A percentile compares a stretch with the other conserved stretches of the same genome.
Evolutionary conservation across 169 alveolate genomes (phyloP).

Genomic region (Plasmodium gallinaceum): DNA sequence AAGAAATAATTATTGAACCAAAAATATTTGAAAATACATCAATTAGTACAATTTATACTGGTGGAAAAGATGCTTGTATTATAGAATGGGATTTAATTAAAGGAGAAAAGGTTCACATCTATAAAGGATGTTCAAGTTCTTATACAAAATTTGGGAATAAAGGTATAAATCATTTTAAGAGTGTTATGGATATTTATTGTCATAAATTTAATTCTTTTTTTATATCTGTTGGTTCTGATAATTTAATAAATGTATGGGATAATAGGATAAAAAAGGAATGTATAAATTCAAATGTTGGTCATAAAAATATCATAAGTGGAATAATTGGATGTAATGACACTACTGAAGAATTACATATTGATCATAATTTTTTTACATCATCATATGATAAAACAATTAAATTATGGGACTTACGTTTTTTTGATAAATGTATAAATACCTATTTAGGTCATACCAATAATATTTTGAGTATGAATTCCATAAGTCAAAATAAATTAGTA

Average conservation of each 20-base stretch:
- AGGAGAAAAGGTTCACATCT: conserved; percentile 68
- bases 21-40: conserved; percentile 51
- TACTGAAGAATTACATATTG: conserved; percentile 59
- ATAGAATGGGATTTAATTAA: conserved; percentile 58
- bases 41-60: conserved; percentile 55
- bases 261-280: conserved; percentile 37
- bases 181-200: conserved; percentile 68
- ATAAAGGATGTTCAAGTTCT: conserved; percentile 44
- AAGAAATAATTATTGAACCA: conserved; percentile 20
- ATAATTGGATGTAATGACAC: conserved; percentile 54
- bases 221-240: conserved; percentile 69
- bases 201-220: conserved; percentile 65
- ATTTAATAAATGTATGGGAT: conserved; percentile 72
- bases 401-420: conserved; percentile 82
- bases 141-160: conserved; percentile 23
- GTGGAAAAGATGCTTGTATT: conserved; percentile 71
- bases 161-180: conserved; percentile 65
- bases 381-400: conserved; percentile 84
- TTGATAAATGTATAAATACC: conserved; percentile 65
- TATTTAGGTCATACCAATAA: conserved; percentile 64
- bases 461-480: conserved; percentile 50
- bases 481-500: conserved; percentile 44
- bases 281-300: conserved; percentile 51
- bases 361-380: conserved; percentile 73
- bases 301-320: conserved; percentile 57